Base-by-base conservation (phyloP, 2,329 filamentous ascomycete species). In the Aspergillus sp. region DNA sequence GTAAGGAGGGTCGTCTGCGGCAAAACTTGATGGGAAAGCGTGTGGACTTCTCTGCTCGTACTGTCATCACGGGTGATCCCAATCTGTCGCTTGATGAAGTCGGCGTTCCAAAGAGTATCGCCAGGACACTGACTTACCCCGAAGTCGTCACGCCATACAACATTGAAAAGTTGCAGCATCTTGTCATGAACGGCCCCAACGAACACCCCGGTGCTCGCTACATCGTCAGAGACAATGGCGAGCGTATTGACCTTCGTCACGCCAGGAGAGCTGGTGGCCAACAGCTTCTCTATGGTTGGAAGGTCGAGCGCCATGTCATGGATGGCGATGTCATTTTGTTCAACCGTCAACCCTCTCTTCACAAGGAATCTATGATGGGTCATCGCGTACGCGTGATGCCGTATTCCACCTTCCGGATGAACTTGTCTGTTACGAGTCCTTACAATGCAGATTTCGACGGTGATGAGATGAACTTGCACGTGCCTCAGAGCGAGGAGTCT, bases 341-440 rank as follows among this genome's bases (percentile, higher is more conserved):
- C 81, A 99, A 98, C 69, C 93, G 93, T 77, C 93, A 99, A 66
- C 93, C 93, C 1, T 99, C 93, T 33, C 77, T 99, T 61, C 93
- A 99, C 78, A 99, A 99, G 71, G 93, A 98, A 66, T 98, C 93
- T 50, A 99, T 98, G 93, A 98, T 98, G 94, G 93, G 88, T 69
- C 93, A 99, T 71, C 83, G 88, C 59, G 93, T 98, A 53, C 85
- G 85, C 50, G 93, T 99, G 51, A 97, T 98, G 90, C 93, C 93
- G 3, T 98, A 95, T 69, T 98, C 93, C 4, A 99, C 93, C 1
- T 99, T 99, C 76, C 85, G 93, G 53, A 79, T 99, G 41, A 99
- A 99, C 63, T 71, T 98, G 57, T 98, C 93, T 0, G 93, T 98
- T 62, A 98, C 94, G 0, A 94, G 90, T 29, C 93, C 93, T 0